A percentile compares a stretch with the other conserved stretches of the same genome.
Evolutionary conservation across 352 stramenopile species (phyloP).

Genomic region (Pythium vanterpoolii): DNA sequence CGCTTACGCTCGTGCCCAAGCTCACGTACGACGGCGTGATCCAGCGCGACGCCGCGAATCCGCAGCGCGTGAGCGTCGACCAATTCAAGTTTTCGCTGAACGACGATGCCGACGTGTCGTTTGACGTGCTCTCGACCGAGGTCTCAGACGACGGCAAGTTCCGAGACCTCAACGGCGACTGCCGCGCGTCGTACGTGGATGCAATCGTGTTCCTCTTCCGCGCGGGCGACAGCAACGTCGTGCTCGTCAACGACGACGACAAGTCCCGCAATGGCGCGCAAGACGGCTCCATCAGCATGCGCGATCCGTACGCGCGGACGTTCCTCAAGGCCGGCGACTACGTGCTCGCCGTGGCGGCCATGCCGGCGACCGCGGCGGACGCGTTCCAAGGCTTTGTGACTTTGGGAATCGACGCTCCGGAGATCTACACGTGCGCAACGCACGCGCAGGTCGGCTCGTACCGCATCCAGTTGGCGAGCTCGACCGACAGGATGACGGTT

Average conservation of each 20-base stretch:
- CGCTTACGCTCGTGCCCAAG: constrained; percentile 16
- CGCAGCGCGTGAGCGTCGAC: constrained; percentile 38
- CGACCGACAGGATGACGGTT: constrained; percentile 13
- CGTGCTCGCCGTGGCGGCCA: constrained; percentile 35
- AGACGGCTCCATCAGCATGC: constrained; percentile 49
- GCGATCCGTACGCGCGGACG: constrained; percentile 45
- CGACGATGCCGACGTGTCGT: constrained; percentile 38
- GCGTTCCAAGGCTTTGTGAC: constrained; percentile 19
- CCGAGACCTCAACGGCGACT: constrained; percentile 65
- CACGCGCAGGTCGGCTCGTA: constrained; percentile 9
- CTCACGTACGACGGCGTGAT: constrained; percentile 33
- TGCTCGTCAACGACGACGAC: constrained; percentile 43
- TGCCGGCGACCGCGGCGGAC: constrained; percentile 25
- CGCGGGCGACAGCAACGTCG: constrained; percentile 24
- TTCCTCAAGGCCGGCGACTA: constrained; percentile 53
- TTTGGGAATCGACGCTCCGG: neutral
- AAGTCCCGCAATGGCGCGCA: constrained; percentile 15
- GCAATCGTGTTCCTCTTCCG: constrained; percentile 56
- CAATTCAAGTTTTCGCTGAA: constrained; percentile 44
- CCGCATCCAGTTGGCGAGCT: constrained; percentile 22
- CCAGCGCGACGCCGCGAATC: constrained; percentile 22
- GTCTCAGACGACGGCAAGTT: constrained; percentile 50
- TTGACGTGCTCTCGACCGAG: constrained; percentile 63
- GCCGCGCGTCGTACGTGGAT: constrained; percentile 52
- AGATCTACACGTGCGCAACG: constrained; percentile 24